Conservation (phyloP, 371 early-diverging fungal species). For the Dichotomocladium elegans region DNA sequence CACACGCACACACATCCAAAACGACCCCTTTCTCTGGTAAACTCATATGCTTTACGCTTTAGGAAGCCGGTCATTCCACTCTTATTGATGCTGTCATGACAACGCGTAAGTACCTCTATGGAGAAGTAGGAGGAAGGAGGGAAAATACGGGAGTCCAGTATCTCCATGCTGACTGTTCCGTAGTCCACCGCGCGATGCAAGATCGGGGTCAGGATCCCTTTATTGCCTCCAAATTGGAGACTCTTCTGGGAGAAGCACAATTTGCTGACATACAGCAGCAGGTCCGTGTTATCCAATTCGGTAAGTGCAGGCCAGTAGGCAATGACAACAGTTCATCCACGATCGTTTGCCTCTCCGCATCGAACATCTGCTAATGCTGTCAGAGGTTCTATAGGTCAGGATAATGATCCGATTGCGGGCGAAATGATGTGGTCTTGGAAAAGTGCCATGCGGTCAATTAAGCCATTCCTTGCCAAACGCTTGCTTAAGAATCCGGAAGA, state of each 20-base stretch:
- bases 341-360: neutral
- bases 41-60: neutral
- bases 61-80: constrained; percentile 9
- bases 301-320: constrained; percentile 8
- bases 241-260: constrained; percentile 12
- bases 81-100: constrained; percentile 13
- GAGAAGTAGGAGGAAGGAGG: no score
- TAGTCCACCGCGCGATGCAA: constrained; percentile 26
- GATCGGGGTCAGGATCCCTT: constrained; percentile 34
- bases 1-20: no score
- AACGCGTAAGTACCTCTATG: constrained; percentile 7
- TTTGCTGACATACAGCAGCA: constrained; percentile 25
- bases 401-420: constrained; percentile 24
- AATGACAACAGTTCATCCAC: neutral
- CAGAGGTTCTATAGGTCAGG: constrained; percentile 14
- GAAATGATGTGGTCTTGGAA: constrained; percentile 44
- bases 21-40: neutral
- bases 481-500: constrained; percentile 19
- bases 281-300: constrained; percentile 17
- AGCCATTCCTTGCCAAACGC: constrained; percentile 24
- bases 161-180: no score
- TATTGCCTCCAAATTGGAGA: constrained; percentile 26
- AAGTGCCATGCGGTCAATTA: constrained; percentile 27
- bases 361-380: neutral
- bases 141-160: neutral